Evolutionary conservation across 176 grass and related monocot species (phyloP).

Genomic region (Bolboschoenus planiculmis): DNA sequence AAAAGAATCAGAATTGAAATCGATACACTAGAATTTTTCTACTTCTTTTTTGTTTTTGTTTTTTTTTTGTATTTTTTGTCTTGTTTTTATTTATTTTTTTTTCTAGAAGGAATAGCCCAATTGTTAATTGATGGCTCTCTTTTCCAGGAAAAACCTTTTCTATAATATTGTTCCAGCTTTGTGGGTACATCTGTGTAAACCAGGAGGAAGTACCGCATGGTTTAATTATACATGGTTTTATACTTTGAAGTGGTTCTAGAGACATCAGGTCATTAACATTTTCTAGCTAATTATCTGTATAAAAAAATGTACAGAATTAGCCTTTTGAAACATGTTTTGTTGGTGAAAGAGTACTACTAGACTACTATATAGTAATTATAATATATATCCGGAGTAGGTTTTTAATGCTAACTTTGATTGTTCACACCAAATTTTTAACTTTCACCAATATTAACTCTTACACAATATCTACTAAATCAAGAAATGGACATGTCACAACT

Average conservation of each 20-base stretch:
- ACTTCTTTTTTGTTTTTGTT: too few relatives aligned
- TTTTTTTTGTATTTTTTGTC: too few relatives aligned
- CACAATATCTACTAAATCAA: not conserved
- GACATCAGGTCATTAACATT: not conserved
- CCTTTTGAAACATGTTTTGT: not conserved
- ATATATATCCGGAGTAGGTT: too few relatives aligned
- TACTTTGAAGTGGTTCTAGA: too few relatives aligned
- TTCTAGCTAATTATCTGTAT: not conserved
- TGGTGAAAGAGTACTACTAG: not conserved
- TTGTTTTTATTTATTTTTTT: too few relatives aligned
- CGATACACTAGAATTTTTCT: too few relatives aligned
- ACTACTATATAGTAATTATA: not conserved
- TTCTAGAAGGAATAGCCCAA: not conserved
- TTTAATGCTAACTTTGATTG: not conserved
- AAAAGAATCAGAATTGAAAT: not conserved
- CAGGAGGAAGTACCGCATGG: not conserved
- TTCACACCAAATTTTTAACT: not conserved
- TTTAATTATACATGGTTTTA: too few relatives aligned
- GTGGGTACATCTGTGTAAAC: not conserved
- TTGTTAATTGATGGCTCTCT: not conserved
- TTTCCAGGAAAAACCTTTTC: not conserved
- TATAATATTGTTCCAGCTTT: not conserved
- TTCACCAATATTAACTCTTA: not conserved
- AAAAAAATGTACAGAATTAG: not conserved
- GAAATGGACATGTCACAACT: not conserved